Conservation (phyloP, 2,329 filamentous ascomycete genomes). For the Emericellopsis atlantica region DNA sequence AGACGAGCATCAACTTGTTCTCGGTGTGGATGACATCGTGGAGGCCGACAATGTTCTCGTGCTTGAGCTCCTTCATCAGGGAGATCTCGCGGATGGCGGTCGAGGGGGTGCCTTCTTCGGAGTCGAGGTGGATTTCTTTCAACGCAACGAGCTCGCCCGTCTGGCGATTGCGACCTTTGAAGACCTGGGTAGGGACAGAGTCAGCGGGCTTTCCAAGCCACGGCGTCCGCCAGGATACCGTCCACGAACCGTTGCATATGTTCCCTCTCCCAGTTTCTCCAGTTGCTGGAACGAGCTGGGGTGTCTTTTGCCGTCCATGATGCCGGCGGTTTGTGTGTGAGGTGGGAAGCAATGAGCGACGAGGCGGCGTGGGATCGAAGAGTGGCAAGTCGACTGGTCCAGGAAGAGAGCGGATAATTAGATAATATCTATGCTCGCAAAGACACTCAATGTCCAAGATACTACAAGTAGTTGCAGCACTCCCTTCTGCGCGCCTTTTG, state of each 20-base stretch:
- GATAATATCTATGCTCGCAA: too few relatives aligned
- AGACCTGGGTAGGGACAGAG: conserved; percentile 43
- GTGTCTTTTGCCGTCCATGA: conserved; percentile 85
- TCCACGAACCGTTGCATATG: conserved; percentile 73
- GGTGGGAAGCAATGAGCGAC: too few relatives aligned
- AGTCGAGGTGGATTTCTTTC: conserved; percentile 98
- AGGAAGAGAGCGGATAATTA: too few relatives aligned
- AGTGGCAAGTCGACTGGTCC: too few relatives aligned
- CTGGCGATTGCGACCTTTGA: conserved; percentile 95
- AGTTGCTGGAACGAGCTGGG: conserved; percentile 98
- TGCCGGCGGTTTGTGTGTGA: too few relatives aligned
- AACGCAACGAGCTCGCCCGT: conserved; percentile 93
- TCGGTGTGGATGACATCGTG: conserved; percentile 99
- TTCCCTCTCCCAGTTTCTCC: conserved; percentile 96
- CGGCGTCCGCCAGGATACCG: too few relatives aligned
- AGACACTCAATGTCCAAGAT: too few relatives aligned
- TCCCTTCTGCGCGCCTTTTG: too few relatives aligned
- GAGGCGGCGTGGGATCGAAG: too few relatives aligned
- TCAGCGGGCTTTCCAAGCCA: too few relatives aligned
- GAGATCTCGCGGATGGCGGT: conserved; percentile 98
- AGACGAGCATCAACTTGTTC: conserved; percentile 99
- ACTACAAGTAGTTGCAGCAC: too few relatives aligned
- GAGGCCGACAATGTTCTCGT: conserved; percentile 93
- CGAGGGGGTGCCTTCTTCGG: conserved; percentile 92
- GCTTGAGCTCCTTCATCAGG: conserved; percentile 98